A percentile compares a stretch with the other conserved stretches of the same genome.
Evolutionary conservation across 306 rosid species (phyloP).

Genomic region (Crataegus laevigata): DNA sequence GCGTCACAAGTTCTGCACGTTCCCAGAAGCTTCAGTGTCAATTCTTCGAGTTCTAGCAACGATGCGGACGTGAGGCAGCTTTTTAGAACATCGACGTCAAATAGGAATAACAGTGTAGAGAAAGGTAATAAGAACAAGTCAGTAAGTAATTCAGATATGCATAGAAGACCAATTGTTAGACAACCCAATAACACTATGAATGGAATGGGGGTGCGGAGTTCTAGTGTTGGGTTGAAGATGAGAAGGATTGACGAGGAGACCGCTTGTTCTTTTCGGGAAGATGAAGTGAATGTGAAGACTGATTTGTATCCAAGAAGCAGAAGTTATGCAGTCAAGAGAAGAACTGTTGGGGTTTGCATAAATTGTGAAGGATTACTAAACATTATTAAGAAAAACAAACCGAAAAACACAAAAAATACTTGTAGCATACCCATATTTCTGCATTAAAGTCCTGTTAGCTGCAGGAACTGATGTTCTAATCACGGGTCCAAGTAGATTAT

Average conservation of each 20-base stretch:
- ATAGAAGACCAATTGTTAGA: slow-evolving; percentile 3
- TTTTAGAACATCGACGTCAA: background rate
- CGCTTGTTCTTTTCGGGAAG: slow-evolving; percentile 40
- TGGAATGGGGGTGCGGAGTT: slow-evolving; percentile 25
- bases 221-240: slow-evolving; percentile 32
- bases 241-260: slow-evolving; percentile 48
- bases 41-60: background rate
- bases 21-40: slow-evolving; percentile 16
- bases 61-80: slow-evolving; percentile 4
- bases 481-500: slow-evolving; percentile 36
- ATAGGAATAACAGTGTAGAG: background rate
- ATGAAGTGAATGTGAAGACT: slow-evolving; percentile 1
- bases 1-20: slow-evolving; percentile 3
- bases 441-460: too few species aligned
- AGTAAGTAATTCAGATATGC: background rate
- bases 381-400: too few species aligned
- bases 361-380: too few species aligned
- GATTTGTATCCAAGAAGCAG: slow-evolving; percentile 28
- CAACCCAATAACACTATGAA: background rate
- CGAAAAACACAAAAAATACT: too few species aligned
- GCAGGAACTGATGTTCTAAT: background rate
- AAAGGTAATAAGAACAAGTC: background rate
- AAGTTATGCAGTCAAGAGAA: slow-evolving; percentile 9
- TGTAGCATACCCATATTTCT: too few species aligned
- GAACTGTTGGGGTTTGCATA: background rate